These are phyloP conservation scores for Schizosaccharomyces cryophilus DNA, from an alignment of 805 yeast genomes.

Conservation along the genomic window DNA sequence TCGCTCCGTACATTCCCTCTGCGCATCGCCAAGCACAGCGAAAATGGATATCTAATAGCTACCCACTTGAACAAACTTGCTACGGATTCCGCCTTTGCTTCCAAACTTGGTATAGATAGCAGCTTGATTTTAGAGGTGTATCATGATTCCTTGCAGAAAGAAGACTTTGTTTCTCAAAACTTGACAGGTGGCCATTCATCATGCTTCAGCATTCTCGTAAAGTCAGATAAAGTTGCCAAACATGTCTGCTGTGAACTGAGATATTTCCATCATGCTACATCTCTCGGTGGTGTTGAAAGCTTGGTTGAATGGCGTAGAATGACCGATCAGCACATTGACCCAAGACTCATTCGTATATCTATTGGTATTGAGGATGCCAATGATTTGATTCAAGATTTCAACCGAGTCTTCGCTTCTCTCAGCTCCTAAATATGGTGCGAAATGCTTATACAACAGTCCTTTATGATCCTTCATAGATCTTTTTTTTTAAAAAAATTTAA, in stretches of 20 bases:
- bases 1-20: constrained; percentile 61
- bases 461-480: too few relatives aligned
- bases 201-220: constrained; percentile 41
- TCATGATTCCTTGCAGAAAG: constrained; percentile 61
- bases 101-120: not conserved
- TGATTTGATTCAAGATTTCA: constrained; percentile 53
- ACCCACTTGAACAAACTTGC: constrained; percentile 22
- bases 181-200: constrained; percentile 40
- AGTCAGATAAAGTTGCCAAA: constrained; percentile 29
- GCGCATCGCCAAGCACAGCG: constrained; percentile 42
- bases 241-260: constrained; percentile 37
- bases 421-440: not conserved
- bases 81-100: not conserved
- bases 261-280: constrained; percentile 72
- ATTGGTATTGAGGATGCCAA: constrained; percentile 56
- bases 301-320: constrained; percentile 76
- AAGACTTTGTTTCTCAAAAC: constrained; percentile 40
- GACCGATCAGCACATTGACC: constrained; percentile 33
- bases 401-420: constrained; percentile 22
- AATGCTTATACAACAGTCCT: too few relatives aligned
- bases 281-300: constrained; percentile 80
- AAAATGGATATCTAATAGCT: constrained; percentile 37
- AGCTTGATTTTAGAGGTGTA: constrained; percentile 22
- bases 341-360: constrained; percentile 44
- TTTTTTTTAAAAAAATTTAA: too few relatives aligned